Base-by-base conservation (phyloP, 2,329 filamentous ascomycete genomes). In the Onygenales sp. region DNA sequence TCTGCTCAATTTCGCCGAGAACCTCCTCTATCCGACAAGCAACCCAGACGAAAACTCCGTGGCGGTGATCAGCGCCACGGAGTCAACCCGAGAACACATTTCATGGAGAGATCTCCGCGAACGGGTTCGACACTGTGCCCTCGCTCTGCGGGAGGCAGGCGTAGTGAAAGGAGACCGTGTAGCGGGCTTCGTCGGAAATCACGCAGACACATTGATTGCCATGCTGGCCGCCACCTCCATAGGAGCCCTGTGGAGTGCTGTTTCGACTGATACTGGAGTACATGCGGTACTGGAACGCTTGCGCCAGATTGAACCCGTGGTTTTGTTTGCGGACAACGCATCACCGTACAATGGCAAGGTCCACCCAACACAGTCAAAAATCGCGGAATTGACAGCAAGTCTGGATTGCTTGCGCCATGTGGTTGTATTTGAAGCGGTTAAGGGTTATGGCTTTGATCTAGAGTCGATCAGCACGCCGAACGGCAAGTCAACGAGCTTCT, bases 1-100 rank as follows among this genome's bases (percentile, higher is more conserved):
- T 11, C 83, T 77, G 54, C 77, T 97, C 59, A 98, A 97, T 70
- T 97, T 96, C 67, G 91, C 92, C 31, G 89, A 97, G 73, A 98
- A 98, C 68, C 77, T 97, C 52, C 82, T 98, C 3, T 96, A 85
- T 67, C 92, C 92, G 3, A 69, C 75, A 2, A 76, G 76, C 49
- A 74, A 79, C 39, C 71, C 70, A 21, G 63, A 85, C 58, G 79
- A 84, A 50, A 70, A 82, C 45, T 76, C 79, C 4, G 71, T 81
- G 6, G 91, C 91, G 14, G 78, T 95, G 45, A 86, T 96, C 62
- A 87, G 86, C 31, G 85, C 82, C 3, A 95, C 89, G 9, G 92
- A 97, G 72, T 82, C 80, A 2, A 74, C 74, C 11, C 77, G 80
- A 50, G 79, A 87, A 61, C 75, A 76, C 32, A 75, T 87, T 32